Conservation (phyloP, 1,139 yeast species). For the Yamadazyma diospyri region DNA sequence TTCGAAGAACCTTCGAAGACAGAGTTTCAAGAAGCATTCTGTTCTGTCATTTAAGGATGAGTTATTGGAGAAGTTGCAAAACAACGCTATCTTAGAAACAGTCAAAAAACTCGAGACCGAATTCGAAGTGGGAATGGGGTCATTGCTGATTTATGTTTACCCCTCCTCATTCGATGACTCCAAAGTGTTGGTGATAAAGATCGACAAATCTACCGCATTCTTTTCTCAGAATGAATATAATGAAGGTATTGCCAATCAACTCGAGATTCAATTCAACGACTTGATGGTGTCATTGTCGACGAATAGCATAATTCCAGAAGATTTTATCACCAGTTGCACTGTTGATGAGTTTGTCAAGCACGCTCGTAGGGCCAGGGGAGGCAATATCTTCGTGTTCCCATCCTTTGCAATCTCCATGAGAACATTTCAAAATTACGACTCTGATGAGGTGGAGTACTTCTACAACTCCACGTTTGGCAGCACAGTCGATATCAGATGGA, state of each 20-base stretch:
- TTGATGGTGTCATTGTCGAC: constrained; percentile 64
- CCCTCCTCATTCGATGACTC: constrained; percentile 76
- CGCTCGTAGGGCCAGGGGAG: constrained; percentile 69
- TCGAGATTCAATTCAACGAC: constrained; percentile 55
- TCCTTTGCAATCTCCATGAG: constrained; percentile 72
- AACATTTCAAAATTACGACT: constrained; percentile 55
- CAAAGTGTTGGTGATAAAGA: constrained; percentile 63
- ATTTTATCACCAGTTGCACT: constrained; percentile 37
- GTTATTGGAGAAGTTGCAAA: constrained; percentile 13
- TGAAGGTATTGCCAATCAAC: constrained; percentile 46
- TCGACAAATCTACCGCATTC: constrained; percentile 57
- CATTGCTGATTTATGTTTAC: constrained; percentile 58
- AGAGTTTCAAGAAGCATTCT: constrained; percentile 6
- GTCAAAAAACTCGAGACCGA: constrained; percentile 52
- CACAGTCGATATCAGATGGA: constrained; percentile 89
- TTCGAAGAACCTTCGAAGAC: constrained; percentile 22
- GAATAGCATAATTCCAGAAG: constrained; percentile 43
- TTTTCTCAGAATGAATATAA: constrained; percentile 56
- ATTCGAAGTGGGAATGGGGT: constrained; percentile 57
- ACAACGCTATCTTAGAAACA: constrained; percentile 34
- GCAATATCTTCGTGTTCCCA: constrained; percentile 77
- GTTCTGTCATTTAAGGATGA: constrained; percentile 2
- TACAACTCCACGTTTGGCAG: constrained; percentile 80
- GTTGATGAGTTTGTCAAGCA: constrained; percentile 54
- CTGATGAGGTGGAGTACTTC: constrained; percentile 57